Evolutionary conservation across 176 grass and related monocot species (phyloP).

Genomic region (Phragmites australis): DNA sequence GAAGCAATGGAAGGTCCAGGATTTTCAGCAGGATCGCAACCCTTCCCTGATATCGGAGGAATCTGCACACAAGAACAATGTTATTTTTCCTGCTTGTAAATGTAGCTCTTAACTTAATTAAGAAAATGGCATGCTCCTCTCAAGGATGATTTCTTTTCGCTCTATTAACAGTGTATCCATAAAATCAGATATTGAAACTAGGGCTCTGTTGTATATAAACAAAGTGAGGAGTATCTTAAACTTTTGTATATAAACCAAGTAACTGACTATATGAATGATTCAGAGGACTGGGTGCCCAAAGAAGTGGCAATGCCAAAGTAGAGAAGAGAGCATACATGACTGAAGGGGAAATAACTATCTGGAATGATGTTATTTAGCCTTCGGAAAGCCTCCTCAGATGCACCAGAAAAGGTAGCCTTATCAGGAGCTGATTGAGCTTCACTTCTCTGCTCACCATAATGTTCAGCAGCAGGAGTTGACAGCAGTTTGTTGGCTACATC

Average conservation of each 20-base stretch:
- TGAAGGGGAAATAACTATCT: slow-evolving; percentile 89
- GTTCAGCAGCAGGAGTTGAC: slow-evolving; percentile 30
- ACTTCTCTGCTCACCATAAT: slow-evolving; percentile 42
- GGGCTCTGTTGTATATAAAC: slow-evolving; percentile 6
- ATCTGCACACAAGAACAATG: slow-evolving; percentile 49
- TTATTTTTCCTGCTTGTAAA: slow-evolving; percentile 33
- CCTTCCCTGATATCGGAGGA: slow-evolving; percentile 61
- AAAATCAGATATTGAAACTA: not conserved
- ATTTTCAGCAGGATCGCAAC: slow-evolving; percentile 54
- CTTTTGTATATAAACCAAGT: not conserved
- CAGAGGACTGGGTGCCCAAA: not conserved
- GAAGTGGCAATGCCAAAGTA: slow-evolving; percentile 12
- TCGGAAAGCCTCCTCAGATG: slow-evolving; percentile 52
- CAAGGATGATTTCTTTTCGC: slow-evolving; percentile 4
- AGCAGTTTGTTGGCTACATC: slow-evolving; percentile 37
- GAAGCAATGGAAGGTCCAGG: slow-evolving; percentile 62
- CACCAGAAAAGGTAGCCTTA: slow-evolving; percentile 45
- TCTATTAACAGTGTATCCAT: not conserved
- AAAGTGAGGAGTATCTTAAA: slow-evolving; percentile 29
- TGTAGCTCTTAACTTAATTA: slow-evolving; percentile 1
- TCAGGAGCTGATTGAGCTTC: slow-evolving; percentile 41
- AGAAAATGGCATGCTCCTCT: slow-evolving; percentile 7
- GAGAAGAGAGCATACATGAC: slow-evolving; percentile 58
- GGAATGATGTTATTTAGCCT: slow-evolving; percentile 70
- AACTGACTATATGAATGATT: slow-evolving; percentile 7